A percentile compares a stretch with the other conserved stretches of the same genome.
Evolutionary conservation across 2,329 filamentous ascomycete genomes (phyloP).

Genomic region (Alternaria sp.): DNA sequence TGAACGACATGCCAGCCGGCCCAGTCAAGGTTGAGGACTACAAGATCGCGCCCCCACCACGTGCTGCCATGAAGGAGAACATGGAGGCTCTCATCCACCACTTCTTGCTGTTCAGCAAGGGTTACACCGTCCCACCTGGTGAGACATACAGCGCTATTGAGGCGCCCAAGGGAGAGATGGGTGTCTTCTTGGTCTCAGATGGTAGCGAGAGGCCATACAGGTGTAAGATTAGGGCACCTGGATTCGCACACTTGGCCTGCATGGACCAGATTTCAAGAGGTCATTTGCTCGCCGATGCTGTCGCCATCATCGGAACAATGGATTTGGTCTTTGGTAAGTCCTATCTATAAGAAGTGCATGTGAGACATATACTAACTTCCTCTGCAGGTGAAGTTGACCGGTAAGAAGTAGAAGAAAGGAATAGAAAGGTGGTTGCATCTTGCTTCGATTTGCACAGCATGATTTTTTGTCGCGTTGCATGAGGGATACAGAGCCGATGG

Average conservation of each 20-base stretch:
- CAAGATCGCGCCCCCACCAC: slow-evolving; percentile 96
- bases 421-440: not conserved
- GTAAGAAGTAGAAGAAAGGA: not conserved
- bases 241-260: slow-evolving; percentile 91
- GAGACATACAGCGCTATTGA: slow-evolving; percentile 99
- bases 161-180: slow-evolving; percentile 99
- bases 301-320: slow-evolving; percentile 80
- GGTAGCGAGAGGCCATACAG: slow-evolving; percentile 95
- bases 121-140: slow-evolving; percentile 93
- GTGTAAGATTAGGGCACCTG: slow-evolving; percentile 95
- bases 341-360: slow-evolving; percentile 15
- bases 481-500: not conserved
- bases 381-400: too few species aligned
- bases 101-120: slow-evolving; percentile 98
- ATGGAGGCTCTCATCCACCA: slow-evolving; percentile 99
- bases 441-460: not conserved
- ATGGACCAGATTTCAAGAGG: slow-evolving; percentile 94
- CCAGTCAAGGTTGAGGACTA: slow-evolving; percentile 97
- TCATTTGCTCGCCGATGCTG: slow-evolving; percentile 93
- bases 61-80: slow-evolving; percentile 99
- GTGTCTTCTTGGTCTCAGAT: slow-evolving; percentile 93
- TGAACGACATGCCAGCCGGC: slow-evolving; percentile 98
- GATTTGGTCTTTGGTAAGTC: slow-evolving; percentile 50
- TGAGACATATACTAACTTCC: too few species aligned
- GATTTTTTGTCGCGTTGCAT: not conserved